A percentile compares a stretch with the other conserved stretches of the same genome.
Evolutionary conservation across 805 yeast genomes (phyloP).

Genomic region (Alloascoidea hylecoeti): DNA sequence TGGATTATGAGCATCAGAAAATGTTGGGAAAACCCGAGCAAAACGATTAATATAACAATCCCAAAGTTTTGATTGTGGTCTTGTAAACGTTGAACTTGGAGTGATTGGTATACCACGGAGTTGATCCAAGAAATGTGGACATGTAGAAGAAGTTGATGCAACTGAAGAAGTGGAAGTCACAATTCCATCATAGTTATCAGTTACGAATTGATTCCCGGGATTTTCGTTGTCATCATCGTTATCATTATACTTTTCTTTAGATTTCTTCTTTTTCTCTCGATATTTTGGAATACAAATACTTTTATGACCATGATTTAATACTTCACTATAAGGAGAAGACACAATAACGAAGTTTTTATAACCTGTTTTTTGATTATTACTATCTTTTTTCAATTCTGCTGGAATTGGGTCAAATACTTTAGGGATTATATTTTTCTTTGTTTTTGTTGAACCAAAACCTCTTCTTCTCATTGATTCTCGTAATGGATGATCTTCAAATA

Average conservation of each 20-base stretch:
- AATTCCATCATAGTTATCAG: too few relatives aligned
- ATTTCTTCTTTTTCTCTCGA: not conserved
- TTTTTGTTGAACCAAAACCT: not conserved
- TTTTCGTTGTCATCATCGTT: too few relatives aligned
- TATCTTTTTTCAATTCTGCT: too few relatives aligned
- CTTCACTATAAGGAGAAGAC: not conserved
- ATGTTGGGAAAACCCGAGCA: not conserved
- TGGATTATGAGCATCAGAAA: not conserved
- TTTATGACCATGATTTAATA: not conserved
- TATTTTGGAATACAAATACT: not conserved
- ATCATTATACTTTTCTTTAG: too few relatives aligned
- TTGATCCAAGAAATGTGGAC: too few relatives aligned
- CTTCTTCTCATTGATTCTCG: not conserved
- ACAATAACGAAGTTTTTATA: not conserved
- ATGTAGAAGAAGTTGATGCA: too few relatives aligned
- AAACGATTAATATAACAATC: not conserved
- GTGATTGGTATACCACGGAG: too few relatives aligned
- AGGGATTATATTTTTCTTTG: not conserved
- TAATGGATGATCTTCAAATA: not conserved
- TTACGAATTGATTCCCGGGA: too few relatives aligned
- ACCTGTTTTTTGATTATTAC: not conserved
- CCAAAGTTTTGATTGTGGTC: constrained; percentile 1
- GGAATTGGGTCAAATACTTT: not conserved
- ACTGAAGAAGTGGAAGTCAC: too few relatives aligned
- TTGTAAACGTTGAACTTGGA: too few relatives aligned